Evolutionary conservation across 1,284 basidiomycete genomes (phyloP), one percentile per base, ranked within the genome.

Genomic region (Coniophora puteana): DNA sequence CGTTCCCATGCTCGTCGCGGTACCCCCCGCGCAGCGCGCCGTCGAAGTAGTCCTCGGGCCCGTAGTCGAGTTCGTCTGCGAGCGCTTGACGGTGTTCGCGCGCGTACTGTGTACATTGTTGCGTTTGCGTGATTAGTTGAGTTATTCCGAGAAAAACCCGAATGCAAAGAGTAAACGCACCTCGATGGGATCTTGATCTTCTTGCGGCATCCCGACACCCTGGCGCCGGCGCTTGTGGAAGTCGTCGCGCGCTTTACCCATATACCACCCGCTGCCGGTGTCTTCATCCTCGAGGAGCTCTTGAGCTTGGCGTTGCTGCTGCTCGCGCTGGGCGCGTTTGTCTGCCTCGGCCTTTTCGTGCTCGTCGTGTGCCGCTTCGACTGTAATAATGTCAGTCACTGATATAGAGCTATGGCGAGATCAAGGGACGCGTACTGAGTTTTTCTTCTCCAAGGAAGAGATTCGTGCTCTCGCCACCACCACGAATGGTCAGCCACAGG

Each of bases 41-140:
- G 20, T 89, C 85, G 53, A 87, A 83, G 60, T 86, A 88, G 55
- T 90, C 88, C 43, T 89, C 86, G 0, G 84, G 81, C 6, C 83
- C 84, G 50, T 81, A 80, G 45, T 90, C 83, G 16, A 78, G 71
- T 22, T 87, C 87, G 47, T 73, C 71, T 49, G n/a, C n/a, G n/a
- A n/a, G n/a, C n/a, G 80, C 79, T 38, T 78, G 75, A 47, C 82
- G 70, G 35, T 83, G 75, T 16, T 87, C 79, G 39, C 83, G 69
- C 17, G 87, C 88, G 84, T 86, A 90, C 80, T 88, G 58, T 24
- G 17, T 12, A 33, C 27, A 29, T 39, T 41, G 21, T 32, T 51
- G 38, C 55, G 38, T 34, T 13, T 24, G 36, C 7, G 23, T 13
- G 4, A 32, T 17, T 11, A n/a, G n/a, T n/a, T 26, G 13, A 18